Percentiles rank a stretch among this genome's conserved stretches.
phyloP scores from a whole-genome alignment of 805 yeast species.

The Nakazawaea populi region DNA sequence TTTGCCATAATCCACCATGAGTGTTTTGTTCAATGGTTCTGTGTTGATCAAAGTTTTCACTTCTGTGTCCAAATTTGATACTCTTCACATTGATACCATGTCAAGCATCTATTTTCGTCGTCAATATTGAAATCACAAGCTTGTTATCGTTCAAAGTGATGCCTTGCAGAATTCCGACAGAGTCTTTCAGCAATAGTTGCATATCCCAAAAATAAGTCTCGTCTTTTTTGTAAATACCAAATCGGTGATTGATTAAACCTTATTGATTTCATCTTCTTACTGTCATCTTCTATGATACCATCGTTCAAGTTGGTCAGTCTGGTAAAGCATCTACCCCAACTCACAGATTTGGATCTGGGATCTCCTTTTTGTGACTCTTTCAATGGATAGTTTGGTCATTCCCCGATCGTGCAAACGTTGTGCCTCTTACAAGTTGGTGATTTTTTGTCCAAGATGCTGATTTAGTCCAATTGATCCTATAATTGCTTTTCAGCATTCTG shows the following conservation, averaged over 20 bases:
- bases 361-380: neutral
- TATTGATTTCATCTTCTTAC: too few relatives aligned
- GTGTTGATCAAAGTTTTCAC: too few relatives aligned
- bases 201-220: neutral
- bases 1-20: too few relatives aligned
- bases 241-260: too few relatives aligned
- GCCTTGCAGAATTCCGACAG: too few relatives aligned
- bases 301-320: neutral
- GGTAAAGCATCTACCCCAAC: conserved; percentile 4
- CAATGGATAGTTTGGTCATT: neutral
- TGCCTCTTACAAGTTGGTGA: neutral
- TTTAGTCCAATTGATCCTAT: neutral
- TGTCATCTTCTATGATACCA: neutral
- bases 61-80: too few relatives aligned
- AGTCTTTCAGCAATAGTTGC: too few relatives aligned
- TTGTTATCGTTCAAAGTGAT: too few relatives aligned
- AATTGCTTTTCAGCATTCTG: neutral
- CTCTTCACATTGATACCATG: too few relatives aligned
- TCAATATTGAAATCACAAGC: too few relatives aligned
- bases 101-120: too few relatives aligned
- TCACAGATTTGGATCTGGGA: conserved; percentile 4
- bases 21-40: too few relatives aligned
- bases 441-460: neutral
- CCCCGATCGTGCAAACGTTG: neutral
- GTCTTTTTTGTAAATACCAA: neutral